Conservation (phyloP, 2,329 filamentous ascomycete genomes). For the Claviceps monticola region DNA sequence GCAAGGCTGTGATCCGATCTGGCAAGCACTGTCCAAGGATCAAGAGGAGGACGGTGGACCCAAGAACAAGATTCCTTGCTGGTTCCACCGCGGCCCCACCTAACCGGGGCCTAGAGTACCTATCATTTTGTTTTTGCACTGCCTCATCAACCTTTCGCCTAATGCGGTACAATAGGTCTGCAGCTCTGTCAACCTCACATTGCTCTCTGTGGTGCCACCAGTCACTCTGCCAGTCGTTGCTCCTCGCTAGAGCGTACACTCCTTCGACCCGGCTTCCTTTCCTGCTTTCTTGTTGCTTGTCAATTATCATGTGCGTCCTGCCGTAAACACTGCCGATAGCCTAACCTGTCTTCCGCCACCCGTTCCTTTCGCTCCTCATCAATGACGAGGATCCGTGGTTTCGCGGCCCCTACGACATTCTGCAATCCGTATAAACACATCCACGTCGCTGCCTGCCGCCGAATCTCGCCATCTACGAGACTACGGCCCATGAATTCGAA, state of each 20-base stretch:
- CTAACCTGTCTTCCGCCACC: not conserved
- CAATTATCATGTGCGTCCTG: not conserved
- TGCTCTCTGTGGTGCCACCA: not conserved
- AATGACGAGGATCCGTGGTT: not conserved
- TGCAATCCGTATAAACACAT: not conserved
- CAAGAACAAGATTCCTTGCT: not conserved
- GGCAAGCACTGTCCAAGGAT: too few species aligned
- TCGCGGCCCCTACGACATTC: not conserved
- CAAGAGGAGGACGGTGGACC: too few species aligned
- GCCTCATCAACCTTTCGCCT: conserved; percentile 1
- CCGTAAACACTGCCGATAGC: not conserved
- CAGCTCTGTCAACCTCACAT: not conserved
- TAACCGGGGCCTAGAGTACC: not conserved
- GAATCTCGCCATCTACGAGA: not conserved
- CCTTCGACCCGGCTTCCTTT: not conserved
- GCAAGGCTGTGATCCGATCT: too few species aligned
- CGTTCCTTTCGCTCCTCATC: not conserved
- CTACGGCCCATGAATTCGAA: not conserved
- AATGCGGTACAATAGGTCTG: not conserved
- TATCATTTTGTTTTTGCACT: conserved; percentile 5
- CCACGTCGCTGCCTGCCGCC: not conserved
- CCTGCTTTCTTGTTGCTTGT: not conserved
- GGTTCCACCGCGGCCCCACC: not conserved
- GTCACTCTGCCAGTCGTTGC: not conserved
- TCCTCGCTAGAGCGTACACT: not conserved